These are phyloP conservation scores for Neofusicoccum umdonicola DNA, from an alignment of 2,329 filamentous ascomycete genomes.

Conservation along the genomic window DNA sequence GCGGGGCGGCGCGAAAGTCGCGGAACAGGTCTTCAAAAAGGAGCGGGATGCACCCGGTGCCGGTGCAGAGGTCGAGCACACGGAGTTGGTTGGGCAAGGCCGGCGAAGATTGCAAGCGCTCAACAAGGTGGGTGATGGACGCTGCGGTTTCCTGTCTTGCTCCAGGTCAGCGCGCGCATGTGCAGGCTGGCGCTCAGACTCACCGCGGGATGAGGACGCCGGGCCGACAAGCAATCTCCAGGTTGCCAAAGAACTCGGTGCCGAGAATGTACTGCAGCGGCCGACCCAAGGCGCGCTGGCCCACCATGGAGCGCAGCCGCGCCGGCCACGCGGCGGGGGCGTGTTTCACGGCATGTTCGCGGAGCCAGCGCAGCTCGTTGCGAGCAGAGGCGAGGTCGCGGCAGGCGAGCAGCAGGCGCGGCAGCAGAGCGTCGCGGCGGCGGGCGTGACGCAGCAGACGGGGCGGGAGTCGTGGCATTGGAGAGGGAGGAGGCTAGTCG, in stretches of 20 bases:
- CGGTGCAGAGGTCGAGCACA: conserved; percentile 84
- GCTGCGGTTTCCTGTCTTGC: conserved; percentile 47
- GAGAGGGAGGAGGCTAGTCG: background rate
- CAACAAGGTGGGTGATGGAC: conserved; percentile 32
- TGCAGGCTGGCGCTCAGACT: conserved; percentile 16
- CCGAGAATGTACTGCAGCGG: conserved; percentile 90
- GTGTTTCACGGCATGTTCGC: conserved; percentile 50
- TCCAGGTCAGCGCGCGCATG: background rate
- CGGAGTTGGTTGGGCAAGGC: conserved; percentile 44
- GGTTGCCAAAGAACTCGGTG: conserved; percentile 78
- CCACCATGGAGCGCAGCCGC: conserved; percentile 39
- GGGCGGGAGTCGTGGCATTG: conserved; percentile 60
- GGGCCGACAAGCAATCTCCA: conserved; percentile 72
- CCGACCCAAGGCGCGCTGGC: conserved; percentile 56
- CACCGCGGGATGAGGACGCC: conserved; percentile 84
- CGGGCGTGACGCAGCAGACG: conserved; percentile 56
- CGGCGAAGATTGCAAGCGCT: conserved; percentile 24
- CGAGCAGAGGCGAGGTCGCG: conserved; percentile 61
- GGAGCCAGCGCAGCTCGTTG: conserved; percentile 73
- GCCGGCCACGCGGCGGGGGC: conserved; percentile 24
- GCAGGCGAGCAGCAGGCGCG: conserved; percentile 62
- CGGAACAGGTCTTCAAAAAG: conserved; percentile 65
- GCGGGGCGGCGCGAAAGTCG: conserved; percentile 24
- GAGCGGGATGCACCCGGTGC: conserved; percentile 85
- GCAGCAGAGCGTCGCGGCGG: conserved; percentile 55